Percentiles rank a stretch among this genome's conserved stretches.
Evolutionary conservation across 106 monocot species (phyloP).

Genomic region (Dioscorea dumetorum): DNA sequence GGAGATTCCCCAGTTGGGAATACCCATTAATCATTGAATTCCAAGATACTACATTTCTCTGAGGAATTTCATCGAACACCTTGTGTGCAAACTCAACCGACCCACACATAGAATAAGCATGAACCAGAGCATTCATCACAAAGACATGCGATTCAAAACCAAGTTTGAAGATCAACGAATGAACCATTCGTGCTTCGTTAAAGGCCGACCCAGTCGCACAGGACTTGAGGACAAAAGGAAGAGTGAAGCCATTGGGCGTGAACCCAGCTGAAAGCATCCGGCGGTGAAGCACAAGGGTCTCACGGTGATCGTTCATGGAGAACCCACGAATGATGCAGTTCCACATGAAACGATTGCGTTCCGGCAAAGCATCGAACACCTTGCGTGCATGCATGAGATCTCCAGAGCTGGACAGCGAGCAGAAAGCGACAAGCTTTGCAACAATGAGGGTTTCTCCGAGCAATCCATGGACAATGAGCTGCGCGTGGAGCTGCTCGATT

Average conservation of each 20-base stretch:
- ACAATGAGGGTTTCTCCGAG: conserved; percentile 5
- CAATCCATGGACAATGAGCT: conserved; percentile 18
- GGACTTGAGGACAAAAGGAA: conserved; percentile 64
- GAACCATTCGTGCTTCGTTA: conserved; percentile 10
- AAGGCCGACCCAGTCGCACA: conserved; percentile 17
- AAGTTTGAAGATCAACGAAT: conserved; percentile 41
- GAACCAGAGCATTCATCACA: conserved; percentile 58
- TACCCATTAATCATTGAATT: conserved; percentile 74
- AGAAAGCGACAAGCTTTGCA: conserved; percentile 34
- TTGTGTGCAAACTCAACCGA: conserved; percentile 7
- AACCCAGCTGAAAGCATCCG: conserved; percentile 40
- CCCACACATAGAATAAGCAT: conserved; percentile 30
- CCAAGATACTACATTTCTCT: conserved; percentile 52
- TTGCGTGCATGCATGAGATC: conserved; percentile 35
- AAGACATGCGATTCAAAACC: conserved; percentile 57
- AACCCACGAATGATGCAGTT: conserved; percentile 57
- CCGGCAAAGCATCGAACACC: conserved; percentile 25
- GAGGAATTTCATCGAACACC: conserved; percentile 62
- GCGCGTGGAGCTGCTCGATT: conserved; percentile 25
- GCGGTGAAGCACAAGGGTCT: conserved; percentile 33
- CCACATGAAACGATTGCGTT: conserved; percentile 53
- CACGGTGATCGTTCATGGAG: conserved; percentile 13
- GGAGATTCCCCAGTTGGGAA: conserved; percentile 23
- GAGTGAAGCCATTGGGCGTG: conserved; percentile 55
- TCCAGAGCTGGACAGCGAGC: conserved; percentile 25